These are phyloP conservation scores for Fusarium temperatum DNA, from an alignment of 2,329 filamentous ascomycete genomes.

Conservation along the genomic window DNA sequence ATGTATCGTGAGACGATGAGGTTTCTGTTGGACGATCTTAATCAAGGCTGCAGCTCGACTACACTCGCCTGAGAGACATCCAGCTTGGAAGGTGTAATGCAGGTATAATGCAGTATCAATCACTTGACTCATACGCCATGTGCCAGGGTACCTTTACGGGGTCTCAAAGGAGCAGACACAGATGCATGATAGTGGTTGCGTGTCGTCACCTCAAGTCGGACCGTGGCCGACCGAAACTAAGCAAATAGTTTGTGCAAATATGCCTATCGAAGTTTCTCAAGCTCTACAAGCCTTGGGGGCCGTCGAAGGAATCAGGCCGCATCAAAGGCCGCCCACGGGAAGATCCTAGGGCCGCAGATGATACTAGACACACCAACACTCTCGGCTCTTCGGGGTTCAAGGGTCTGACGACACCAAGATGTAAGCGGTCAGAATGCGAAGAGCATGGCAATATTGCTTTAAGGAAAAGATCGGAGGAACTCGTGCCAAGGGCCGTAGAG, in stretches of 20 bases:
- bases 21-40: conserved; percentile 25
- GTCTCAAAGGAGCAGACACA: conserved; percentile 15
- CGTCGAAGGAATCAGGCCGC: conserved; percentile 28
- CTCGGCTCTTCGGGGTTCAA: conserved; percentile 7
- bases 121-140: conserved; percentile 46
- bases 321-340: conserved; percentile 37
- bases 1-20: conserved; percentile 7
- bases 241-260: conserved; percentile 2
- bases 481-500: conserved; percentile 15
- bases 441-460: not conserved
- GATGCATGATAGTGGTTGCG: conserved; percentile 28
- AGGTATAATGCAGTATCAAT: conserved; percentile 34
- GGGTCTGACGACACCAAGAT: conserved; percentile 1
- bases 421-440: conserved; percentile 16
- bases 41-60: conserved; percentile 33
- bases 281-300: conserved; percentile 5
- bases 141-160: conserved; percentile 37
- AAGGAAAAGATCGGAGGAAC: conserved; percentile 25
- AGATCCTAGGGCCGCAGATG: conserved; percentile 33
- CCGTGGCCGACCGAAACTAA: conserved; percentile 18
- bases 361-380: conserved; percentile 21
- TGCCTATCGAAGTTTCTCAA: conserved; percentile 6
- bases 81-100: conserved; percentile 32
- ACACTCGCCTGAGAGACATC: conserved; percentile 4
- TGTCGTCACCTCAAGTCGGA: conserved; percentile 15